Percentiles rank a stretch among this genome's conserved stretches.
These are phyloP conservation scores for Penicillium sp. DNA, from an alignment of 2,329 filamentous ascomycete species.

Conservation along the genomic window DNA sequence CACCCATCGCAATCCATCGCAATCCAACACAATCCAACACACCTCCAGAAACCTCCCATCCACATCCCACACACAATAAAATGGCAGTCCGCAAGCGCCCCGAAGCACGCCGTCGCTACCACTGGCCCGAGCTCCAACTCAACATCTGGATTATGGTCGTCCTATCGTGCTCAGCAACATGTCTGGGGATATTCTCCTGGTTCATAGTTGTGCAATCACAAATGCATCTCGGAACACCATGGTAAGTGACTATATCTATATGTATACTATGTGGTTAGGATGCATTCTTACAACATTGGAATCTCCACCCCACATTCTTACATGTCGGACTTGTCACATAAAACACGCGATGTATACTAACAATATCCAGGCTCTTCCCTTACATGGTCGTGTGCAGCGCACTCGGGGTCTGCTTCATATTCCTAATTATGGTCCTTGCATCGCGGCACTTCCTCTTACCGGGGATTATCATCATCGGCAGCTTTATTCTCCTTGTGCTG, in stretches of 20 bases:
- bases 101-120: conserved; percentile 48
- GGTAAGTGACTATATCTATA: conserved; percentile 42
- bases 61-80: conserved; percentile 2
- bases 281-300: background rate
- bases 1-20: background rate
- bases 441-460: conserved; percentile 56
- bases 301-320: background rate
- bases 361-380: conserved; percentile 57
- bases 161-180: conserved; percentile 54
- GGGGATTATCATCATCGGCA: conserved; percentile 57
- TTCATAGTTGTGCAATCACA: conserved; percentile 59
- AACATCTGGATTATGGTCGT: conserved; percentile 65
- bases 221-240: conserved; percentile 56
- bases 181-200: conserved; percentile 59
- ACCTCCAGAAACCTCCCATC: background rate
- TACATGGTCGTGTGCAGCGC: conserved; percentile 59
- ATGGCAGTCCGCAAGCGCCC: conserved; percentile 34
- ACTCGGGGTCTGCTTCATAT: conserved; percentile 57
- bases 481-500: conserved; percentile 60
- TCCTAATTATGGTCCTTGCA: conserved; percentile 57
- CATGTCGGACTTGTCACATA: background rate
- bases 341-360: conserved; percentile 5
- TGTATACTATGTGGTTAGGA: background rate
- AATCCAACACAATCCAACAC: background rate
- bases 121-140: conserved; percentile 63